A percentile compares a stretch with the other conserved stretches of the same genome.
phyloP scores from a whole-genome alignment of 1,284 basidiomycete genomes.

The Irpex sp. region DNA sequence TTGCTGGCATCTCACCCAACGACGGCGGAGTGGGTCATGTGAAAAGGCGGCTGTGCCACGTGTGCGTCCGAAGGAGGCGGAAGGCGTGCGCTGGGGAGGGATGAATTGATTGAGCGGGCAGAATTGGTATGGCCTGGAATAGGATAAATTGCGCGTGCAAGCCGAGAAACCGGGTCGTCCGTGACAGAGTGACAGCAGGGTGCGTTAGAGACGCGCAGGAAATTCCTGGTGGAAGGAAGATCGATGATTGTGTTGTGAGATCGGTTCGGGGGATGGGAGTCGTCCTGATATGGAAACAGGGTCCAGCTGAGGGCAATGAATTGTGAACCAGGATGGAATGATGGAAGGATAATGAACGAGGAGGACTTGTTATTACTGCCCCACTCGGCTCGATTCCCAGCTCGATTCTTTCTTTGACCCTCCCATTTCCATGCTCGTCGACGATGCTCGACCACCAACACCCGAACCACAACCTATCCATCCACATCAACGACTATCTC shows the following conservation, averaged over 20 bases:
- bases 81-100: not conserved
- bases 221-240: not conserved
- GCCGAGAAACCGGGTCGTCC: not conserved
- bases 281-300: not conserved
- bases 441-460: slow-evolving; percentile 1
- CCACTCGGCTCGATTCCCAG: not conserved
- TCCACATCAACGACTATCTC: slow-evolving; percentile 1
- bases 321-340: not conserved
- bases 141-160: not conserved
- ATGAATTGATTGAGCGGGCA: not conserved
- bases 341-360: not conserved
- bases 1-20: not conserved
- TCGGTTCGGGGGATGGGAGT: not conserved
- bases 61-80: slow-evolving; percentile 2
- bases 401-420: no score
- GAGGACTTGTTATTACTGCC: not conserved
- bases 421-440: not conserved
- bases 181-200: not conserved
- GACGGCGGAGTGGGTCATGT: not conserved
- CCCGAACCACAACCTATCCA: not conserved
- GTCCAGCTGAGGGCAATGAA: not conserved
- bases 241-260: not conserved
- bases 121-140: not conserved
- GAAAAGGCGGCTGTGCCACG: not conserved
- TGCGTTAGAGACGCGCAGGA: not conserved